Percentiles rank a stretch among this genome's conserved stretches.
Conservation (phyloP, 345 rosid species). For the Raphanus sativus region DNA sequence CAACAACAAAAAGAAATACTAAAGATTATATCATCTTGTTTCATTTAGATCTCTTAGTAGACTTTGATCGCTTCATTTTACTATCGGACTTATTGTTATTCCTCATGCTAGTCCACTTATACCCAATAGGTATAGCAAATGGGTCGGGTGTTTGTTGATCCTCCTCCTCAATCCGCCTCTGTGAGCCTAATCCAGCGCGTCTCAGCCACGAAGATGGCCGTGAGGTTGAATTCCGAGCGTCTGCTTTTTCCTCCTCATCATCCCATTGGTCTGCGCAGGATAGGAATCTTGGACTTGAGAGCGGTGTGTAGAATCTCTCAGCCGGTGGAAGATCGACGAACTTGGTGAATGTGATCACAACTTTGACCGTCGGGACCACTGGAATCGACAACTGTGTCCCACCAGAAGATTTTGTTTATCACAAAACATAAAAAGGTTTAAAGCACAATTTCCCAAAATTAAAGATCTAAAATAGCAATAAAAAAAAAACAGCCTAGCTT, state of each 20-base stretch:
- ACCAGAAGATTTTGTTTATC: conserved; percentile 31
- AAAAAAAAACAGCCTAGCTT: conserved; percentile 10
- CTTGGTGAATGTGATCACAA: conserved; percentile 92
- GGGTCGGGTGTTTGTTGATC: conserved; percentile 51
- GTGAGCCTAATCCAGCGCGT: conserved; percentile 45
- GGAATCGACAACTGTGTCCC: conserved; percentile 88
- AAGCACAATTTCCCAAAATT: conserved; percentile 37
- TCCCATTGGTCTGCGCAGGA: conserved; percentile 32
- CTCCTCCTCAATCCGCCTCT: conserved; percentile 37
- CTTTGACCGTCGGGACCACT: conserved; percentile 94
- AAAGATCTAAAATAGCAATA: conserved; percentile 9
- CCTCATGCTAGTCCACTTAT: conserved; percentile 60
- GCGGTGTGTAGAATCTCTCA: conserved; percentile 87
- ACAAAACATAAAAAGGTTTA: not conserved
- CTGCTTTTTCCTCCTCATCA: conserved; percentile 39
- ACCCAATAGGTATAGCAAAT: conserved; percentile 81
- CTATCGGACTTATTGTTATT: conserved; percentile 44
- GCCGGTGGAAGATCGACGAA: conserved; percentile 75
- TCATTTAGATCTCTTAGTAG: conserved; percentile 58
- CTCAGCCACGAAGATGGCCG: conserved; percentile 57
- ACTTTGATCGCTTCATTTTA: conserved; percentile 59
- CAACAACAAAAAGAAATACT: not conserved
- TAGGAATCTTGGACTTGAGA: conserved; percentile 75
- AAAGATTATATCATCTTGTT: not conserved
- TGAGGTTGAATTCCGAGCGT: conserved; percentile 32